Base-by-base conservation (phyloP, 805 yeast species). In the Teunomyces aglyptinius region DNA sequence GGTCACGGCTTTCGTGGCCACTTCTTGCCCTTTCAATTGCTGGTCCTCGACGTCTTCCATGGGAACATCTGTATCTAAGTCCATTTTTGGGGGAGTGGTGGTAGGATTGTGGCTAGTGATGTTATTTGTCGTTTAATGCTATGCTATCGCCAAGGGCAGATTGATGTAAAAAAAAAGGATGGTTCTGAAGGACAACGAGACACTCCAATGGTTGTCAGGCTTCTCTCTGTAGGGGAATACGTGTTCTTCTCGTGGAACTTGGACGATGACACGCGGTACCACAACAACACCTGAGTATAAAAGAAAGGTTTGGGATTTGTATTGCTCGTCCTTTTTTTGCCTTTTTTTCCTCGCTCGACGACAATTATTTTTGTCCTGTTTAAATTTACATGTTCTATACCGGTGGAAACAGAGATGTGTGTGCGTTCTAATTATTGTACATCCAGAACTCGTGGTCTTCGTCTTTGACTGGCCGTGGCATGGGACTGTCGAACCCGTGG, bases 31-130 rank as follows among this genome's bases (percentile, higher is more conserved):
- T 16, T 49, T 66, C 52, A 48, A 65, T 55, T 54, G 70, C 55
- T 70, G 75, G 49, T 72, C 73, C 54, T 72, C 81, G 48, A 85
- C 89, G 60, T 86, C 94, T 64, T 85, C 91, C 94, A 86, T 86
- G 54, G 86, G 90, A 49, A 85, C 85, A 64, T 86, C 95, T 46
- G 86, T 78, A 63, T 86, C 92, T 65, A 83, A 72, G 55, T 85
- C 90, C 91, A 85, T 31, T 13, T 31, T 13, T 10, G 31, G 31
- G n/a, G 5, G 31, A n/a, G 10, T 12, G 31, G n/a, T 28, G 10
- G 31, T 3, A n/a, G 5, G 15, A 6, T 3, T 6, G 31, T 29
- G 8, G 33, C n/a, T 28, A 7, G 15, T 29, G 10, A 7, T 29
- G 10, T 7, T n/a, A 8, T n/a, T 6, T 31, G 5, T 8, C 13